Evolutionary conservation across 2,329 filamentous ascomycete genomes (phyloP), one percentile per base, ranked within the genome.

Genomic region (Penicillium verrucosum): DNA sequence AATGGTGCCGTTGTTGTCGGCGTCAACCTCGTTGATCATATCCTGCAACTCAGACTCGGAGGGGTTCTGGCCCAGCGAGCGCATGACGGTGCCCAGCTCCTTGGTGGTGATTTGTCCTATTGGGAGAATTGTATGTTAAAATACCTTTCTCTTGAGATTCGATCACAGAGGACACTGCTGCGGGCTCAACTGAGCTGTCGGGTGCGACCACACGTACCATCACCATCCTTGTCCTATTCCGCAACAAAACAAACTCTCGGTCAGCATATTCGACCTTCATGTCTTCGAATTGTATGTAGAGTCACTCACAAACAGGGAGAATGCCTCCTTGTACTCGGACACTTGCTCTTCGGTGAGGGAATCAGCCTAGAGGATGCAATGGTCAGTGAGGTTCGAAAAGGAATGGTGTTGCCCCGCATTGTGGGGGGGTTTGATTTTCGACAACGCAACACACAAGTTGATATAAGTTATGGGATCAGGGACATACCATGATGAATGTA

Each of bases 241-340:
- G 48, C 60, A 36, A 58, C 37, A 58, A 62, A 63, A 55, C 51
- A 51, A 51, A 42, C 49, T 18, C 11, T 4, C 21, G 30, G 63
- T 67, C 42, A 71, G 64, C 54, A 50, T 57, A 46, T 57, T 49
- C 44, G 7, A 38, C 53, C 11, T n/a, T 10, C 38, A 42, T 11
- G 16, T 29, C 21, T 32, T 49, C 42, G 54, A 59, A 45, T 37
- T 34, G 37, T 7, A 29, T 8, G 8, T 55, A 37, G 42, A 43
- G 38, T 54, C 18, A 87, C 94, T 88, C 88, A 99, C 94, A 80
- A 99, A 99, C 67, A 99, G 90, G 77, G 94, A 99, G 82, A 99
- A 99, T 54, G 94, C 94, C 83, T 99, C 94, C 89, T 97, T 99
- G 85, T 97, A 99, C 83, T 99, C 94, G 77, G 94, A 97, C 77